Evolutionary conservation across 345 rosid species (phyloP).

Genomic region (Dimocarpus longan): DNA sequence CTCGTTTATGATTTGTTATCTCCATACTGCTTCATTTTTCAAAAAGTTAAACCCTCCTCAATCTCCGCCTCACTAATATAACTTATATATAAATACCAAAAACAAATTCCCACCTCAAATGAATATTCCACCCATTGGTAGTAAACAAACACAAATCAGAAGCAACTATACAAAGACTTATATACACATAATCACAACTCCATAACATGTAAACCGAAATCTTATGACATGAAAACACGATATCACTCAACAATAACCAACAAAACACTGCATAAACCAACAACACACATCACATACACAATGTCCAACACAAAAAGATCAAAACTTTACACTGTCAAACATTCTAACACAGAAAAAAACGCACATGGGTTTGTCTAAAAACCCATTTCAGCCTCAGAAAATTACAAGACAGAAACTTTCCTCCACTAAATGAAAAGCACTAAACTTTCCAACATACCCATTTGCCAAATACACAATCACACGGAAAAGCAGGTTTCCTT

Average conservation of each 20-base stretch:
- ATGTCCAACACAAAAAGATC: not conserved
- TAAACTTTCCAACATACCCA: not conserved
- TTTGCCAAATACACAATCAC: not conserved
- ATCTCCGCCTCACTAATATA: not conserved
- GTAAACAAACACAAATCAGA: not conserved
- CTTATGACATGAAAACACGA: not conserved
- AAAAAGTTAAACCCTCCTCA: not conserved
- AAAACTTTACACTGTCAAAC: not conserved
- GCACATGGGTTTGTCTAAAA: not conserved
- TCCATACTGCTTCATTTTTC: not conserved
- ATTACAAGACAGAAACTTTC: not conserved
- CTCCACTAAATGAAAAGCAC: not conserved
- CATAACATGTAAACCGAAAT: not conserved
- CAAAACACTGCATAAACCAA: not conserved
- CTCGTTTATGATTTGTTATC: slow-evolving; percentile 15
- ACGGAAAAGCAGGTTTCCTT: not conserved
- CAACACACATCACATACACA: not conserved
- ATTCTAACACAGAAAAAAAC: not conserved
- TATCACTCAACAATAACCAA: too few species aligned
- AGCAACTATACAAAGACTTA: not conserved
- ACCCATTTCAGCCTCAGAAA: not conserved
- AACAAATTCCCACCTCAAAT: not conserved
- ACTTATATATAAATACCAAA: not conserved
- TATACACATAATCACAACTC: not conserved
- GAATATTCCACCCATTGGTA: not conserved